Evolutionary conservation across 768 basidiomycete species (phyloP).

Genomic region (Tricholoma sp.): DNA sequence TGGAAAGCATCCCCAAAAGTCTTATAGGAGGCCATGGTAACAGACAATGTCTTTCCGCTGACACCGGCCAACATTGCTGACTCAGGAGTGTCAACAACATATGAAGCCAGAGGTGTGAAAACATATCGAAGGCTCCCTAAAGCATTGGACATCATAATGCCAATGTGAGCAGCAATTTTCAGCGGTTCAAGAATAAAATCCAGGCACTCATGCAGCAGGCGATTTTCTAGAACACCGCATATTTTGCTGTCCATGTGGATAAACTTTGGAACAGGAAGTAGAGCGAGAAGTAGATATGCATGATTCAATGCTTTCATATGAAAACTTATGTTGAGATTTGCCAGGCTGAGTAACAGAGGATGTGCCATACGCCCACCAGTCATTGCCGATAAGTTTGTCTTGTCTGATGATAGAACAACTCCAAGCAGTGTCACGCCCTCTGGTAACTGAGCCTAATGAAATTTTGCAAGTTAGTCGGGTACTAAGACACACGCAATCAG

Average conservation of each 20-base stretch:
- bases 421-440: no score
- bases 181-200: slow-evolving; percentile 24
- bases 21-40: slow-evolving; percentile 24
- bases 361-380: slow-evolving; percentile 15
- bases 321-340: slow-evolving; percentile 10
- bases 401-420: slow-evolving; percentile 17
- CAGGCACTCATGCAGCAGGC: slow-evolving; percentile 23
- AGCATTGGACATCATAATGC: slow-evolving; percentile 25
- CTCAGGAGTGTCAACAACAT: no score
- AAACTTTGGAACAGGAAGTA: no score
- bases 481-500: no score
- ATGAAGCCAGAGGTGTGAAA: slow-evolving; percentile 23
- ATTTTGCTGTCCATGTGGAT: neutral
- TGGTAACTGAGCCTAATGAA: no score
- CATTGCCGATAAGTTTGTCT: slow-evolving; percentile 14
- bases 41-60: slow-evolving; percentile 22
- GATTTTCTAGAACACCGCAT: slow-evolving; percentile 20
- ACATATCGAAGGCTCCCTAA: slow-evolving; percentile 16
- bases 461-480: no score
- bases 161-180: no score
- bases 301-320: slow-evolving; percentile 11
- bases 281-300: no score
- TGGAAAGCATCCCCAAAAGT: slow-evolving; percentile 25
- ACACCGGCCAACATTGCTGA: no score
- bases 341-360: no score